Base-by-base conservation (phyloP, 306 rosid species). In the Gynostemma pentaphyllum region DNA sequence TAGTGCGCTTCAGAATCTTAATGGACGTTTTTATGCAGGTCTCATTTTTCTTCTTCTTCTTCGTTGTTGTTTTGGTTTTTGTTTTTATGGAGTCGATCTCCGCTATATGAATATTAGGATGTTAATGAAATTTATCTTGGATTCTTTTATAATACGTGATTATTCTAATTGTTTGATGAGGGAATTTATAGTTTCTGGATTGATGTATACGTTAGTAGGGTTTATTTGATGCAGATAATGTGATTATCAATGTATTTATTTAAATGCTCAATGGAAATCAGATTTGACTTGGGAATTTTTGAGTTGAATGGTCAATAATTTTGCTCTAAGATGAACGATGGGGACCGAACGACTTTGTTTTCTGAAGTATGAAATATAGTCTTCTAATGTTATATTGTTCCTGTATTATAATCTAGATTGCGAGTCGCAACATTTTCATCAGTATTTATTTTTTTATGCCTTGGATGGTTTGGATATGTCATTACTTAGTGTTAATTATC, bases 11-110 rank as follows among this genome's bases (percentile, higher is more conserved):
- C 78, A 79, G 69, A 86, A 84, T 77, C 97, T 94, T 62, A 82
- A 75, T 66, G 99, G 99, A 27, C 82, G 97, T 66, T 87, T 90
- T 72, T 90, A 90, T 72, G 89, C 97, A 57, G 97, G 97, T 90
- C 16, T 37, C 16, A 19, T 21, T 34, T 23, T 13, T 22, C 8
- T 5, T 45, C 19, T 21, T 24, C 9, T n/a, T 2, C 15, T 1
- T 4, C 5, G 2, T 37, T 60, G 10, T 40, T n/a, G 15, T 42
- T 15, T 42, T 15, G 3, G 4, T 14, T 3, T 32, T 7, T 32
- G 3, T 3, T 7, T 32, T 32, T 32, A 2, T 3, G 37, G 3
- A 32, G 37, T 2, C 7, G 37, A 7, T 2, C 3, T 32, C 3
- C 37, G 19, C 48, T 39, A 39, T 37, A 37, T 37, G 29, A 5